These are phyloP conservation scores for Aspergillus aculeatinus DNA, from an alignment of 2,329 filamentous ascomycete genomes.

Conservation along the genomic window DNA sequence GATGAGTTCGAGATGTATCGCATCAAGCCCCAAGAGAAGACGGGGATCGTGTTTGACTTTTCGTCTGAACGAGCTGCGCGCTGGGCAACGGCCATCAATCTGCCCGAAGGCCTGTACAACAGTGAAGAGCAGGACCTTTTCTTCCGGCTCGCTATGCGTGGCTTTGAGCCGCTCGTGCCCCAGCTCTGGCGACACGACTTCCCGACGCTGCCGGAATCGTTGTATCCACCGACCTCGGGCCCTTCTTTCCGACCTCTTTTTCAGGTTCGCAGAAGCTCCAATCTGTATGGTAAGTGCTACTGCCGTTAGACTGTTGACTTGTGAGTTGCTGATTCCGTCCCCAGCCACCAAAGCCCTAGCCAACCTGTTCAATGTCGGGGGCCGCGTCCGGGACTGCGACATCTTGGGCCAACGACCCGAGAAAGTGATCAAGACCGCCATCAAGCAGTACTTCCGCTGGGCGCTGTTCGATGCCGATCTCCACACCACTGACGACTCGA, in stretches of 20 bases:
- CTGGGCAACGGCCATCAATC: slow-evolving; percentile 36
- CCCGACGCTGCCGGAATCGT: slow-evolving; percentile 50
- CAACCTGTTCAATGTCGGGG: slow-evolving; percentile 52
- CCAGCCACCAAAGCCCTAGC: slow-evolving; percentile 52
- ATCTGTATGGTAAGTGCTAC: slow-evolving; percentile 46
- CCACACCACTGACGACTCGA: slow-evolving; percentile 30
- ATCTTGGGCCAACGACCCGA: slow-evolving; percentile 38
- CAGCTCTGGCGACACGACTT: slow-evolving; percentile 55
- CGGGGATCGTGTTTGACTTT: slow-evolving; percentile 28
- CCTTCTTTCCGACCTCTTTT: slow-evolving; percentile 48
- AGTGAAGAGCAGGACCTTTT: slow-evolving; percentile 54
- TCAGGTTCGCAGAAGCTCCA: slow-evolving; percentile 38
- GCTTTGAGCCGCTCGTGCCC: slow-evolving; percentile 57
- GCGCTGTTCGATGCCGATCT: slow-evolving; percentile 51
- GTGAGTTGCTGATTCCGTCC: not conserved
- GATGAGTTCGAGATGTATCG: not conserved
- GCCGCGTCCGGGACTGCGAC: slow-evolving; percentile 52
- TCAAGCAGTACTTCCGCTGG: slow-evolving; percentile 55
- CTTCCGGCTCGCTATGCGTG: slow-evolving; percentile 55
- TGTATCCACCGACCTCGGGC: slow-evolving; percentile 46
- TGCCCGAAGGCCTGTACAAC: slow-evolving; percentile 50
- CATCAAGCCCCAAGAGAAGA: slow-evolving; percentile 20
- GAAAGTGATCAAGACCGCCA: slow-evolving; percentile 39
- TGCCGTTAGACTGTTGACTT: not conserved
- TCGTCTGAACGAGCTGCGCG: slow-evolving; percentile 34